Conservation (phyloP, 2,329 filamentous ascomycete genomes). For the Lanzia echinophila region DNA sequence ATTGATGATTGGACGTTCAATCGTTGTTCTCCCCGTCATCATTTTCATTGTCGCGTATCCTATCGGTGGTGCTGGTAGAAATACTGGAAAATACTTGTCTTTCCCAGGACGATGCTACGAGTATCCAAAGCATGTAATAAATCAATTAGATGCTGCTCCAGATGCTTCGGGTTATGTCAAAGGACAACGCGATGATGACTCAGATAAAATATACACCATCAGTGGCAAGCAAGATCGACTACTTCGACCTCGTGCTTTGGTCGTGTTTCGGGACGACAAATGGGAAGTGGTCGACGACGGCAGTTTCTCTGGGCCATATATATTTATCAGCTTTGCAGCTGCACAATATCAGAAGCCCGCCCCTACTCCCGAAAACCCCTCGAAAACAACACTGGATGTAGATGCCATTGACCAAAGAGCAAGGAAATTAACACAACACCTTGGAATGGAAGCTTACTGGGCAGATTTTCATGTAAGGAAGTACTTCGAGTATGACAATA, state of each 20-base stretch:
- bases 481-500: not conserved
- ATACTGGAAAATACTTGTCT: not conserved
- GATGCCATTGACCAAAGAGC: constrained; percentile 6
- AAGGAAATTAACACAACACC: not conserved
- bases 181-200: not conserved
- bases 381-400: not conserved
- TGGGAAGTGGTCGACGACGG: constrained; percentile 8
- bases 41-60: constrained; percentile 2
- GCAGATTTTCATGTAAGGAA: constrained; percentile 10
- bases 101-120: constrained; percentile 10
- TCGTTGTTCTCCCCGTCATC: constrained; percentile 7
- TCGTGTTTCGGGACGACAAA: not conserved
- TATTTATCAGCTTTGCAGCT: constrained; percentile 11
- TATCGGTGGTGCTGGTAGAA: not conserved
- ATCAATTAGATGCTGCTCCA: constrained; percentile 7
- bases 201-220: constrained; percentile 1
- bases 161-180: not conserved
- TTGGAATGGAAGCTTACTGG: constrained; percentile 10
- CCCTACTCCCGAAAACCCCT: not conserved
- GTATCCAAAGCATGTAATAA: constrained; percentile 11
- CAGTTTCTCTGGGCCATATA: constrained; percentile 9
- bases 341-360: constrained; percentile 6
- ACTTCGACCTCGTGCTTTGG: constrained; percentile 7
- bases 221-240: constrained; percentile 7
- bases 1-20: constrained; percentile 5